Percentiles rank a stretch among this genome's conserved stretches.
These are phyloP conservation scores for Fusarium sp. DNA, from an alignment of 2,329 filamentous ascomycete species.

Conservation along the genomic window DNA sequence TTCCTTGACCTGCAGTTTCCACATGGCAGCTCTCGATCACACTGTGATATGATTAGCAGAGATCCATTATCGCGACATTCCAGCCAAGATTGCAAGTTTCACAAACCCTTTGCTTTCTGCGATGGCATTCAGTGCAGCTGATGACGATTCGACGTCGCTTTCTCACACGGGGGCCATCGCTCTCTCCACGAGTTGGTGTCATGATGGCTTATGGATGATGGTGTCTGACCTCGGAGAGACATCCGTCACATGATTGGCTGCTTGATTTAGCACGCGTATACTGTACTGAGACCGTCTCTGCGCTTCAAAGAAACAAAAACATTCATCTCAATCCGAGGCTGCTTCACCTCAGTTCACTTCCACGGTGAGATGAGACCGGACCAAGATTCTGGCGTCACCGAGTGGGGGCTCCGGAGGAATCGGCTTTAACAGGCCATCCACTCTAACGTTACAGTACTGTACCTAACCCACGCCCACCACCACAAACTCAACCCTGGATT, in stretches of 20 bases:
- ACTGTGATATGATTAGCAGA: constrained; percentile 53
- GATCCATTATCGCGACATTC: not conserved
- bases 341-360: not conserved
- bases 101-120: constrained; percentile 70
- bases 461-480: not conserved
- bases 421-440: constrained; percentile 7
- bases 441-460: no score
- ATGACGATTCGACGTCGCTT: constrained; percentile 72
- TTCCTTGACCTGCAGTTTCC: constrained; percentile 69
- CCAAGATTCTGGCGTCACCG: constrained; percentile 18
- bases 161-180: constrained; percentile 44
- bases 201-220: constrained; percentile 14
- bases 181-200: constrained; percentile 2
- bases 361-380: not conserved
- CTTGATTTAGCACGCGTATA: not conserved
- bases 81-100: not conserved
- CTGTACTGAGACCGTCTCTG: not conserved
- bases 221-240: not conserved
- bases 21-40: constrained; percentile 70
- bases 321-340: not conserved
- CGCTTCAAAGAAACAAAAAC: not conserved
- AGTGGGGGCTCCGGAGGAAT: constrained; percentile 7
- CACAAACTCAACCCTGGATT: constrained; percentile 11
- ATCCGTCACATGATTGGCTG: not conserved
- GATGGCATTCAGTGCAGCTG: constrained; percentile 73